A percentile compares a stretch with the other conserved stretches of the same genome.
Evolutionary conservation across 129 eudicot species (phyloP).

Genomic region (Saussurea involucrata): DNA sequence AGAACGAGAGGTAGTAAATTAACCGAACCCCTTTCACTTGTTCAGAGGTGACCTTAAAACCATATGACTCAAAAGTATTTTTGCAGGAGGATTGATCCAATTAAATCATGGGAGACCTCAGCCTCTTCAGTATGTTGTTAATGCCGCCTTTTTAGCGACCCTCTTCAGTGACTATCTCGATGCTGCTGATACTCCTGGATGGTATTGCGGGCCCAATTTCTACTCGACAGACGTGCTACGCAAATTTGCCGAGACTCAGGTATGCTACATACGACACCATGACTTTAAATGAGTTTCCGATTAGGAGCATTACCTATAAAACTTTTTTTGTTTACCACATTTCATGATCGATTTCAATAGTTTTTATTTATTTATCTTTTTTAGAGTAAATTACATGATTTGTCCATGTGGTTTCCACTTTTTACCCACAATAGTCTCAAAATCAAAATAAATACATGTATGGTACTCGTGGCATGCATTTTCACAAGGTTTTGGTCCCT

Average conservation of each 20-base stretch:
- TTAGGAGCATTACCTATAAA: neutral
- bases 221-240: constrained; percentile 63
- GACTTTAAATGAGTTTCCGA: neutral
- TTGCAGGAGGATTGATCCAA: constrained; percentile 74
- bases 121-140: constrained; percentile 81
- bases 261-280: constrained; percentile 4
- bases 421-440: too few species aligned
- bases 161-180: constrained; percentile 73
- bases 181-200: constrained; percentile 87
- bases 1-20: constrained; percentile 62
- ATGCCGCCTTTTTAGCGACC: constrained; percentile 78
- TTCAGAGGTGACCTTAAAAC: neutral
- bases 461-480: too few species aligned
- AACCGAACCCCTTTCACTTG: neutral
- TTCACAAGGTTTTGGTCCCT: too few species aligned
- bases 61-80: neutral
- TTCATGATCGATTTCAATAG: neutral
- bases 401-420: too few species aligned
- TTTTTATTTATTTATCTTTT: too few species aligned
- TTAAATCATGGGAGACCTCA: constrained; percentile 79
- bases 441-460: too few species aligned
- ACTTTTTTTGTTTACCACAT: neutral
- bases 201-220: constrained; percentile 82
- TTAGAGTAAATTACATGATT: too few species aligned
- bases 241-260: constrained; percentile 73